Evolutionary conservation across 495 filamentous ascomycete species (phyloP).

Genomic region (Umbilicaria muhlenbergii): DNA sequence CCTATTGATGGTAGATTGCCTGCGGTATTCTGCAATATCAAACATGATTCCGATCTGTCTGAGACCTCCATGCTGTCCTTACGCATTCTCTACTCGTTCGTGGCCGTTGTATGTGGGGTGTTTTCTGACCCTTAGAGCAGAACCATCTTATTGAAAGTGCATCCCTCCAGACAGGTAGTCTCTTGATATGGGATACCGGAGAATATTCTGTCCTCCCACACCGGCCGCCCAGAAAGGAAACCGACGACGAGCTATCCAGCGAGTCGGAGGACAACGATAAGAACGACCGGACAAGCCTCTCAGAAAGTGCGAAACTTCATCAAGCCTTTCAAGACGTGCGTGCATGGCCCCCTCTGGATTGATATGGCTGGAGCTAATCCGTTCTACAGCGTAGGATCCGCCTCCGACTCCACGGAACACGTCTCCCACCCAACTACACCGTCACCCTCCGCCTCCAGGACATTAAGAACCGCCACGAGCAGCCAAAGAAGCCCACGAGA

Average conservation of each 20-base stretch:
- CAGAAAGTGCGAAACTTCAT: slow-evolving; percentile 37
- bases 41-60: background rate
- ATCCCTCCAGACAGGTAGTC: slow-evolving; percentile 38
- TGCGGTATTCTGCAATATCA: background rate
- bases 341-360: background rate
- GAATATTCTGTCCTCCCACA: slow-evolving; percentile 39
- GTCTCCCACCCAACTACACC: slow-evolving; percentile 41
- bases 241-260: slow-evolving; percentile 27
- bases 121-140: slow-evolving; percentile 14
- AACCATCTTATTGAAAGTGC: slow-evolving; percentile 55
- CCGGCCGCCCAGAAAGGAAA: slow-evolving; percentile 19
- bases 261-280: slow-evolving; percentile 7
- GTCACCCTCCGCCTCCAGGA: slow-evolving; percentile 39
- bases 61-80: background rate
- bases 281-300: slow-evolving; percentile 8
- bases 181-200: slow-evolving; percentile 59
- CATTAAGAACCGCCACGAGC: slow-evolving; percentile 23
- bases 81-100: background rate
- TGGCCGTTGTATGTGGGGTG: no score
- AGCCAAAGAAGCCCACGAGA: slow-evolving; percentile 13
- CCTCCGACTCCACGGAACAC: slow-evolving; percentile 41
- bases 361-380: background rate
- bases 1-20: background rate
- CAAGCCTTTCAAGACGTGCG: slow-evolving; percentile 34
- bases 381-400: slow-evolving; percentile 36